Base-by-base conservation (phyloP, 345 rosid genomes). In the Mercurialis annua region DNA sequence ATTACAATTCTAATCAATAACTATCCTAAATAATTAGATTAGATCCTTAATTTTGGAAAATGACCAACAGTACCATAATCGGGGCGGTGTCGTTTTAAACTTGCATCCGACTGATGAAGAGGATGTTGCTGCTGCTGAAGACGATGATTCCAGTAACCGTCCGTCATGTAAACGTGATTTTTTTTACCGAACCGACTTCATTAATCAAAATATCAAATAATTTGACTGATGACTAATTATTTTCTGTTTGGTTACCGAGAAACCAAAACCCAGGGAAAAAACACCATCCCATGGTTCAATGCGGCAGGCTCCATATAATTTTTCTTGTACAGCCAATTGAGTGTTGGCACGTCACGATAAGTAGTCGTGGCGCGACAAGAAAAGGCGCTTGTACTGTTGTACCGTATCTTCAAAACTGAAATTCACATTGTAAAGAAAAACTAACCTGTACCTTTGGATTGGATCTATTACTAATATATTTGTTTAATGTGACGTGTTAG, bases 91-190 rank as follows among this genome's bases (percentile, higher is more conserved):
- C 93, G 87, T 74, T 90, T 87, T 21, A 73, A 79, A 20, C 21
- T 29, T 2, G 23, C 49, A 23, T 75, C 86, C 33, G 87, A 66
- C 10, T 82, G 76, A 55, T 52, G 64, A 61, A 77, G 51, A 62
- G 80, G 61, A 68, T 78, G 79, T 69, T 73, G 79, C 71, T 73
- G 86, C 73, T 75, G 86, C 20, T 71, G 89, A 75, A 85, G 44
- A 1, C 44, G 44, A 40, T 40, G 86, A 63, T 82, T 87, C 96
- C 91, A 84, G 82, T 83, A 87, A 68, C 81, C 85, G 66, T 84
- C 90, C 58, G 83, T 76, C 92, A 90, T 87, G 31, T 34, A 50
- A 44, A 38, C 10, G 4, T 16, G 34, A n/a, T n/a, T n/a, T n/a
- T 15, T 47, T 42, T 0, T 43, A 2, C 18, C 36, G 17, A 34